Conservation (phyloP, 371 early-diverging fungal genomes). For the Mortierella sp. region DNA sequence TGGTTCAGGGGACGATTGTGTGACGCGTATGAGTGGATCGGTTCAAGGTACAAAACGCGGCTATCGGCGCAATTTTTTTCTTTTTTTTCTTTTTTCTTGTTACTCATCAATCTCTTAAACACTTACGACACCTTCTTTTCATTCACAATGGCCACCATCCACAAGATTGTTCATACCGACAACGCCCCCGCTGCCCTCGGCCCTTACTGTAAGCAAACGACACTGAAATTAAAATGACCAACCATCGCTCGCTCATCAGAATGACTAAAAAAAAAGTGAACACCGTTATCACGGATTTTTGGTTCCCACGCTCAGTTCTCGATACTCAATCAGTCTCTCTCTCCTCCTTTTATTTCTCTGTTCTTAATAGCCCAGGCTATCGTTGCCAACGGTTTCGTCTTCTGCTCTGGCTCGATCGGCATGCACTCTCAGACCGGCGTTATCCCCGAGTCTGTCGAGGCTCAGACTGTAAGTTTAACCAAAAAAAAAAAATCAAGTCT, state of each 20-base stretch:
- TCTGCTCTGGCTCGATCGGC: constrained; percentile 85
- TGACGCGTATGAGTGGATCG: neutral
- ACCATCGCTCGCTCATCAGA: neutral
- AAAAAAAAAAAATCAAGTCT: no score
- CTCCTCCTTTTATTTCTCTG: constrained; percentile 4
- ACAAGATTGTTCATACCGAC: constrained; percentile 60
- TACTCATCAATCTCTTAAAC: neutral
- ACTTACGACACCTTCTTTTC: constrained; percentile 4
- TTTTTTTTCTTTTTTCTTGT: constrained; percentile 5
- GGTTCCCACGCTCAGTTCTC: neutral
- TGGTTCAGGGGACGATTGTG: neutral
- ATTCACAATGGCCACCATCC: constrained; percentile 27
- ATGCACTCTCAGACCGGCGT: constrained; percentile 71
- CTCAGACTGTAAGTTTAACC: constrained; percentile 67
- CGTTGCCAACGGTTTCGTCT: constrained; percentile 86
- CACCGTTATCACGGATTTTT: neutral
- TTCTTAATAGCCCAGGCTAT: constrained; percentile 88
- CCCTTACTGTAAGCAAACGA: constrained; percentile 85
- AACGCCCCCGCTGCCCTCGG: constrained; percentile 83
- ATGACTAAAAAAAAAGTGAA: neutral
- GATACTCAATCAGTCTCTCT: neutral
- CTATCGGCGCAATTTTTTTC: neutral
- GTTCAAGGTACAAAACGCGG: neutral
- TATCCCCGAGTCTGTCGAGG: constrained; percentile 70
- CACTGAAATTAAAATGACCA: no score